Conservation (phyloP, 2,329 filamentous ascomycete species). For the Monilinia aucupariae region DNA sequence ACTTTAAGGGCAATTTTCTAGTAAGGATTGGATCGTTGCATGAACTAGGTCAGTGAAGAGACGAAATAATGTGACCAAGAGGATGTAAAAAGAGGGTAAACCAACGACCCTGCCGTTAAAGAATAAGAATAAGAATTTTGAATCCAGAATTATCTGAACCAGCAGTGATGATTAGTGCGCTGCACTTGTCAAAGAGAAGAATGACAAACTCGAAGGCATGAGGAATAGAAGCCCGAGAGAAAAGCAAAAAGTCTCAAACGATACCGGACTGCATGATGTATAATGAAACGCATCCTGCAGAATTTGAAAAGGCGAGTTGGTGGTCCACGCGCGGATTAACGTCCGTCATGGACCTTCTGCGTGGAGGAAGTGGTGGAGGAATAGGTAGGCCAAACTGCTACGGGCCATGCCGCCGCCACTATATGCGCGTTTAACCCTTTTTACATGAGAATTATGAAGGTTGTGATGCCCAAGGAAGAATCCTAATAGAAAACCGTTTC, state of each 20-base stretch:
- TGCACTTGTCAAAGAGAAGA: conserved; percentile 28
- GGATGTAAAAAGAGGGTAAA: conserved; percentile 23
- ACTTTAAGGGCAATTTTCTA: conserved; percentile 20
- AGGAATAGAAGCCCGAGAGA: conserved; percentile 28
- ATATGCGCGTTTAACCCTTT: conserved; percentile 23
- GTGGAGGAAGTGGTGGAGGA: conserved; percentile 16
- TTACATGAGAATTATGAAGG: conserved; percentile 11
- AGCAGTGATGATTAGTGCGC: conserved; percentile 32
- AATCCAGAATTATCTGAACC: conserved; percentile 32
- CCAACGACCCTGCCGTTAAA: conserved; percentile 31
- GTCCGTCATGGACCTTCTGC: conserved; percentile 21
- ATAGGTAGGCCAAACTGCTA: conserved; percentile 13
- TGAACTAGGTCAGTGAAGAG: conserved; percentile 4
- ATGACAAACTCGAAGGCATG: conserved; percentile 27
- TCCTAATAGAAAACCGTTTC: neutral
- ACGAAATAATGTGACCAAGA: conserved; percentile 11
- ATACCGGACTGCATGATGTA: conserved; percentile 34
- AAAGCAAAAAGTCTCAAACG: conserved; percentile 20
- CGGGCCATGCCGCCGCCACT: conserved; percentile 21
- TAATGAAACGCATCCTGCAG: conserved; percentile 30
- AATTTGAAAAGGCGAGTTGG: conserved; percentile 3
- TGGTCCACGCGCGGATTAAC: conserved; percentile 30
- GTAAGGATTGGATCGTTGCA: conserved; percentile 20
- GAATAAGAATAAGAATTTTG: conserved; percentile 28
- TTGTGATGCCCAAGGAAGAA: neutral